Evolutionary conservation across 495 filamentous ascomycete genomes (phyloP), one percentile per base, ranked within the genome.

Genomic region (Penicillium diatomitis): DNA sequence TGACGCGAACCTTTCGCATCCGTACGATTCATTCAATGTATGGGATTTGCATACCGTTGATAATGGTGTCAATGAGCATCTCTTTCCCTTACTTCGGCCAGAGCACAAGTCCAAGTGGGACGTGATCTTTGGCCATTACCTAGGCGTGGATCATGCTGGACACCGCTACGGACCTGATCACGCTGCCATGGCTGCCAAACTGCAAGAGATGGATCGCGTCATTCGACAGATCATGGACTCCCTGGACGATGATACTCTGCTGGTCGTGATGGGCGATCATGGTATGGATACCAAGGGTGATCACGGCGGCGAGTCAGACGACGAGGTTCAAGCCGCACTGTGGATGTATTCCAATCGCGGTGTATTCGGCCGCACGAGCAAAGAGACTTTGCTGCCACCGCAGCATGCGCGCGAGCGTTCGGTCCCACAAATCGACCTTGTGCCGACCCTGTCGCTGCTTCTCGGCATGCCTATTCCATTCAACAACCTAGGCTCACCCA

Each of bases 241-340:
- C 6, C 64, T 97, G 8, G 91, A 95, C 56, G 86, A 96, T 38
- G 68, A 86, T 32, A 97, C 92, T 3, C 68, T 98, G 30, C 70
- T 98, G 41, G 84, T 98, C 10, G 87, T 97, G 10, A 95, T 98
- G 88, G 92, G 92, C 7, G 92, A 98, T 63, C 92, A 98, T 64
- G 92, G 92, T 6, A 98, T 98, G 92, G 92, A 98, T 67, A 71
- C 76, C 28, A 98, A 98, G 69, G 92, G 92, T 5, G 92, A 98
- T 58, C 92, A 98, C 58, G 92, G 92, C 38, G 92, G 92, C 39
- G 92, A 98, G 67, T 96, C 90, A 8, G 84, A 94, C 57, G 89
- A 95, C 38, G 92, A 98, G 60, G 79, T 98, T 30, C 81, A 97
- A 65, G 90, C 92, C 49, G 92, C 94, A 2, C 61, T 98, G 43